A percentile compares a stretch with the other conserved stretches of the same genome.
These are phyloP conservation scores for Leccinum obscurum DNA, from an alignment of 768 basidiomycete species.

Conservation along the genomic window DNA sequence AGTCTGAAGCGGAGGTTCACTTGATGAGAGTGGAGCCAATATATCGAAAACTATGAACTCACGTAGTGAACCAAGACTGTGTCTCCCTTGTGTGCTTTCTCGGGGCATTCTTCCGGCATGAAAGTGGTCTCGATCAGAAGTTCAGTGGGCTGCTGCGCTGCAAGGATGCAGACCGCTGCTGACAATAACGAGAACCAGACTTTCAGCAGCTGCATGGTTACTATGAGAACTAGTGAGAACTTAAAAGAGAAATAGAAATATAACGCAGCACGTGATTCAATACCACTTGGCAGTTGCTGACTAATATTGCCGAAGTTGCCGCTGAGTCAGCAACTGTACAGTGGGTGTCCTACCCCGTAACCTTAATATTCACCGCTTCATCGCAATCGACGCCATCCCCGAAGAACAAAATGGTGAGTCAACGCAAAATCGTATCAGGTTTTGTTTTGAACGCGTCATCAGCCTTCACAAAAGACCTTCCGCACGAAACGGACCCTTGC, in stretches of 20 bases:
- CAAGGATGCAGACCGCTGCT: conserved; percentile 48
- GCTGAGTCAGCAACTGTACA: conserved; percentile 46
- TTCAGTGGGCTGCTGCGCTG: conserved; percentile 50
- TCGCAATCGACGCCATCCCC: conserved; percentile 33
- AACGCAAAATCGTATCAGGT: background rate
- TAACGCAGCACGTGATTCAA: background rate
- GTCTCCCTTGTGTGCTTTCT: conserved; percentile 62
- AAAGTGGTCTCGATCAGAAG: conserved; percentile 64
- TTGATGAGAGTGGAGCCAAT: conserved; percentile 1
- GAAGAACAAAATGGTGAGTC: conserved; percentile 51
- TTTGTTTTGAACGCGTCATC: conserved; percentile 14
- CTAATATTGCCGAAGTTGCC: conserved; percentile 8
- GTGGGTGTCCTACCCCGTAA: conserved; percentile 27
- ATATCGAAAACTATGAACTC: conserved; percentile 23
- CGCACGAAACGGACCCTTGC: conserved; percentile 96
- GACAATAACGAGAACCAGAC: conserved; percentile 47
- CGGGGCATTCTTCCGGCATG: conserved; percentile 55
- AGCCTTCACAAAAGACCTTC: conserved; percentile 99
- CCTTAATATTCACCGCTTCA: conserved; percentile 33
- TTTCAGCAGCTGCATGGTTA: conserved; percentile 53
- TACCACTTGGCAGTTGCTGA: background rate
- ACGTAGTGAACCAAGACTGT: conserved; percentile 78
- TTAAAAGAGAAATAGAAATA: background rate
- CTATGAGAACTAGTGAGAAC: background rate
- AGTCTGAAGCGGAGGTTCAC: conserved; percentile 37